Percentiles rank a stretch among this genome's conserved stretches.
Conservation (phyloP, 2,329 filamentous ascomycete genomes). For the Penicillium griseofulvum region DNA sequence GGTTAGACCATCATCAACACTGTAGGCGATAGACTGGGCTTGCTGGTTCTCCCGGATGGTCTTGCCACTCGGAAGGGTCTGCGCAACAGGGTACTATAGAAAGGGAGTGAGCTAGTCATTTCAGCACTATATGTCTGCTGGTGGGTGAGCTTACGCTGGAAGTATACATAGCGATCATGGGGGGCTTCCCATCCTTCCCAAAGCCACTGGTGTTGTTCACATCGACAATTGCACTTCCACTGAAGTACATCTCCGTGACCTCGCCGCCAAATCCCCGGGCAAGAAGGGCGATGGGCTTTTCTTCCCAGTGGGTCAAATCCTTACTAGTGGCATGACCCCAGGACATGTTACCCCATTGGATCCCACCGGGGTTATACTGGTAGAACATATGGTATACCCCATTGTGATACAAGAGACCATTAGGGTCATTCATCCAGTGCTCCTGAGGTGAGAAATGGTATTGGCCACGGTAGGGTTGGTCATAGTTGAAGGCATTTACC, state of each 20-base stretch:
- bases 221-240: neutral
- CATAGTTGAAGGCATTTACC: neutral
- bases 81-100: neutral
- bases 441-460: neutral
- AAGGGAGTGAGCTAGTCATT: neutral
- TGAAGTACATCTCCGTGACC: neutral
- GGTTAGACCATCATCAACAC: neutral
- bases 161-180: neutral
- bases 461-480: neutral
- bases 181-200: neutral
- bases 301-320: neutral
- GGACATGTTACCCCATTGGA: neutral
- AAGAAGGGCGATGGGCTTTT: neutral
- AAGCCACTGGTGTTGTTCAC: neutral
- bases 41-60: neutral
- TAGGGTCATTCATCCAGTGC: neutral
- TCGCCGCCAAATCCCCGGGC: neutral
- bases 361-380: neutral
- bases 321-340: neutral
- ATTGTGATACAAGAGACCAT: neutral
- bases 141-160: neutral
- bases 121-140: neutral
- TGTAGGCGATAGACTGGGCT: neutral
- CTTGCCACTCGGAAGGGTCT: neutral
- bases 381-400: neutral